Percentiles rank a stretch among this genome's conserved stretches.
These are phyloP conservation scores for Cyclotella kingstonii DNA, from an alignment of 108 stramenopile species.

Conservation along the genomic window DNA sequence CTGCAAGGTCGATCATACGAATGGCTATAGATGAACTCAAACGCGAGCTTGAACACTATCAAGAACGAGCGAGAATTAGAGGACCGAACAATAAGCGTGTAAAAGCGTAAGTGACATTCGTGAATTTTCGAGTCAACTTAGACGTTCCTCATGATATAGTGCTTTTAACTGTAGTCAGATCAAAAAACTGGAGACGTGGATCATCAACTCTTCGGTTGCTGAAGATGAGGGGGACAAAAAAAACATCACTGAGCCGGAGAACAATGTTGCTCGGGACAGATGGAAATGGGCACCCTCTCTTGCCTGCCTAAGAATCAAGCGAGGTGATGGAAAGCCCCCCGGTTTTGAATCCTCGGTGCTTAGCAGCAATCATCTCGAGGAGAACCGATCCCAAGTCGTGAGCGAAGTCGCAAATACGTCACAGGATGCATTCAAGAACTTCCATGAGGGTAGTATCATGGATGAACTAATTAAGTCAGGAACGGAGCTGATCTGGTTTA, in stretches of 20 bases:
- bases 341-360: constrained; percentile 12
- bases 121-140: not conserved
- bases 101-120: not conserved
- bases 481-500: constrained; percentile 25
- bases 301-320: constrained; percentile 12
- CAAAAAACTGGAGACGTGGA: constrained; percentile 16
- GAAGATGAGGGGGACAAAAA: constrained; percentile 15
- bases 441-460: constrained; percentile 11
- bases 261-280: constrained; percentile 17
- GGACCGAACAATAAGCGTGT: constrained; percentile 15
- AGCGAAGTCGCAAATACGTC: too few relatives aligned
- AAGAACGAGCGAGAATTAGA: constrained; percentile 8
- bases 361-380: constrained; percentile 12
- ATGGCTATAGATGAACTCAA: constrained; percentile 21
- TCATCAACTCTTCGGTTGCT: constrained; percentile 16
- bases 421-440: too few relatives aligned
- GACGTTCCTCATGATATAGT: too few relatives aligned
- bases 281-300: constrained; percentile 17
- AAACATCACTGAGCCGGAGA: constrained; percentile 3
- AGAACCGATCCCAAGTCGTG: constrained; percentile 13
- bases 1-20: constrained; percentile 19
- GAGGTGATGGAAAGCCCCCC: constrained; percentile 18
- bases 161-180: constrained; percentile 2
- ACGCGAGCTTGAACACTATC: constrained; percentile 1
- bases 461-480: constrained; percentile 26